Evolutionary conservation across 805 yeast genomes (phyloP).

Genomic region (Candida vaughaniae): DNA sequence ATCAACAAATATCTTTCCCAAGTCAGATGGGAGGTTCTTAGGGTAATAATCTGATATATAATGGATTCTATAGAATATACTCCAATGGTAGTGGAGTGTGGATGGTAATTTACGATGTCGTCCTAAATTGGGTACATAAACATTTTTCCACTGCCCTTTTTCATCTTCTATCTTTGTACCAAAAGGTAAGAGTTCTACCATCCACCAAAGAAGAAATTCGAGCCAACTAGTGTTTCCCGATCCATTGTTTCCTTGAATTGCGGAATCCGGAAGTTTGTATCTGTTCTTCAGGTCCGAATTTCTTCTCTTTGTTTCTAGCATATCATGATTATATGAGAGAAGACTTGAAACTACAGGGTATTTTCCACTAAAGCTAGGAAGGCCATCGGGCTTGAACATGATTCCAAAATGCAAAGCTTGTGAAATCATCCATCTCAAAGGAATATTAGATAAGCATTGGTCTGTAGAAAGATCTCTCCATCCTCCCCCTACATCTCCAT

Average conservation of each 20-base stretch:
- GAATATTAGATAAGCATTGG: conserved; percentile 47
- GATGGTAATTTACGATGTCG: conserved; percentile 49
- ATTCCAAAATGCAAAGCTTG: conserved; percentile 55
- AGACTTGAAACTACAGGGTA: conserved; percentile 42
- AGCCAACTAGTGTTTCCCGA: conserved; percentile 15
- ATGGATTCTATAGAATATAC: conserved; percentile 56
- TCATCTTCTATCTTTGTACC: conserved; percentile 49
- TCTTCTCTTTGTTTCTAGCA: conserved; percentile 19
- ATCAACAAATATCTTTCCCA: conserved; percentile 19
- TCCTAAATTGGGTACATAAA: conserved; percentile 58
- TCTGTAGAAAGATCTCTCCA: conserved; percentile 47
- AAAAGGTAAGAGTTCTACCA: conserved; percentile 58
- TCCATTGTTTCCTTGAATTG: conserved; percentile 4
- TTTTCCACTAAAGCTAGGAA: conserved; percentile 39
- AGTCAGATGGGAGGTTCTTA: conserved; percentile 17
- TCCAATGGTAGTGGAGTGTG: conserved; percentile 58
- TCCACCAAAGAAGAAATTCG: conserved; percentile 54
- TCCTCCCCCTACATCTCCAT: conserved; percentile 70
- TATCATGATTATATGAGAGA: conserved; percentile 53
- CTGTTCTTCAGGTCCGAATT: not conserved
- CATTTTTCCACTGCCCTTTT: conserved; percentile 49
- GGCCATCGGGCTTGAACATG: conserved; percentile 37
- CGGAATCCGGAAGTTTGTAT: conserved; percentile 1
- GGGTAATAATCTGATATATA: conserved; percentile 48
- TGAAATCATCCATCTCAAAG: conserved; percentile 61